These are phyloP conservation scores for Spinacia oleracea DNA, from an alignment of 179 eudicot species.

Conservation along the genomic window DNA sequence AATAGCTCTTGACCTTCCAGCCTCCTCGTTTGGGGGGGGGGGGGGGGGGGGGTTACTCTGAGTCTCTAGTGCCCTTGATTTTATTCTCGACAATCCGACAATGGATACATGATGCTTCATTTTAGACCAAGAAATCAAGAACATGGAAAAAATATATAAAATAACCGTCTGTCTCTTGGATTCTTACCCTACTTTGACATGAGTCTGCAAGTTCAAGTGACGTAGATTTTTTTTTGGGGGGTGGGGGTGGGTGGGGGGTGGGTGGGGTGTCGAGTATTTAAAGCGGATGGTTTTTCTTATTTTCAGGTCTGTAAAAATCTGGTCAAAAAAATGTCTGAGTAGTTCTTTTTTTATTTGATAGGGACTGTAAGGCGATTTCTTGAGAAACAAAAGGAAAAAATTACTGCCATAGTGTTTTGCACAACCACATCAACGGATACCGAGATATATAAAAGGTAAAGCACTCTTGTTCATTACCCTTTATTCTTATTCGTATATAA, in stretches of 20 bases:
- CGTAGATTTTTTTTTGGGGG: too few relatives aligned
- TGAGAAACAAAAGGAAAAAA: slow-evolving; percentile 90
- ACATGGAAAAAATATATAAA: too few relatives aligned
- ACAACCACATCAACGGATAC: slow-evolving; percentile 77
- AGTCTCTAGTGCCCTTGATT: too few relatives aligned
- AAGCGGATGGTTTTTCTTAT: neutral
- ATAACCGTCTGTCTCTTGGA: too few relatives aligned
- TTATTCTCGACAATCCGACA: too few relatives aligned
- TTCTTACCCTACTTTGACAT: too few relatives aligned
- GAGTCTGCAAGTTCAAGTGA: neutral
- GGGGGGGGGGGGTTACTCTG: too few relatives aligned
- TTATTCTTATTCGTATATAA: neutral
- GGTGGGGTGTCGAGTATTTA: too few relatives aligned
- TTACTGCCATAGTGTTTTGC: slow-evolving; percentile 80
- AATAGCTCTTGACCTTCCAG: neutral
- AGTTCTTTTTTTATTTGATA: slow-evolving; percentile 28
- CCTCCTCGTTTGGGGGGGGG: neutral
- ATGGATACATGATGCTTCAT: too few relatives aligned
- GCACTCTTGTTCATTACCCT: neutral
- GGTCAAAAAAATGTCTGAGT: slow-evolving; percentile 6
- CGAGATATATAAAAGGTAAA: slow-evolving; percentile 90
- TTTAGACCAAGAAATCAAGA: too few relatives aligned
- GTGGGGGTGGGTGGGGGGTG: too few relatives aligned
- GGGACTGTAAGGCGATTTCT: slow-evolving; percentile 96
- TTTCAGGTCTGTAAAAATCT: neutral